Percentiles rank a stretch among this genome's conserved stretches.
phyloP scores from a whole-genome alignment of 2,329 filamentous ascomycete genomes.

The Colletotrichum musicola region DNA sequence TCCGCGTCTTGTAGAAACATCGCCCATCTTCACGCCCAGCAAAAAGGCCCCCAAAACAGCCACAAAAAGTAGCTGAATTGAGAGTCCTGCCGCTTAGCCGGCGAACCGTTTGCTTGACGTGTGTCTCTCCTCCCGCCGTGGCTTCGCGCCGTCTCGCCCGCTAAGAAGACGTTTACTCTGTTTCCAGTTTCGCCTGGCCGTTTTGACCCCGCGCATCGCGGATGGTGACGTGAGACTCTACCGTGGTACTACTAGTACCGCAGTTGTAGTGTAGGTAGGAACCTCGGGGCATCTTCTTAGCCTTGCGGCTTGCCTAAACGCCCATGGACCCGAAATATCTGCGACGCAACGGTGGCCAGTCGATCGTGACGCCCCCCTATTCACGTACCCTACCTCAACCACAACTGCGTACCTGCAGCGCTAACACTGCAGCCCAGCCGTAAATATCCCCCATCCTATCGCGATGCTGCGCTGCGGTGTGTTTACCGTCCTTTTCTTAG shows the following conservation, averaged over 20 bases:
- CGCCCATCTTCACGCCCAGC: no score
- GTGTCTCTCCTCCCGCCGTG: slow-evolving; percentile 25
- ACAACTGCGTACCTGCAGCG: neutral
- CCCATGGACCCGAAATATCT: slow-evolving; percentile 28
- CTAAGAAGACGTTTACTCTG: slow-evolving; percentile 9
- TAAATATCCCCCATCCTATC: neutral
- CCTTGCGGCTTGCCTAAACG: slow-evolving; percentile 12
- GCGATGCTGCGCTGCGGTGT: neutral
- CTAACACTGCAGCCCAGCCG: neutral
- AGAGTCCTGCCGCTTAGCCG: slow-evolving; percentile 24
- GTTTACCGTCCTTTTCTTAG: no score
- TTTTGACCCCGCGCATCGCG: slow-evolving; percentile 27
- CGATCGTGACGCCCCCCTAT: slow-evolving; percentile 17
- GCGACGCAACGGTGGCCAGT: slow-evolving; percentile 23
- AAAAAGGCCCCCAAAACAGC: neutral
- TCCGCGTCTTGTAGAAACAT: neutral
- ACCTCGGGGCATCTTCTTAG: no score
- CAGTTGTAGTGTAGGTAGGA: no score
- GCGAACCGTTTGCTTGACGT: slow-evolving; percentile 25
- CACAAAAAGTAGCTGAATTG: slow-evolving; percentile 10
- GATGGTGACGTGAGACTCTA: slow-evolving; percentile 24
- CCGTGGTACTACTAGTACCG: no score
- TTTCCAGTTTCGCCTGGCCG: slow-evolving; percentile 3
- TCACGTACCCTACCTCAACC: neutral
- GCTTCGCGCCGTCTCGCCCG: slow-evolving; percentile 9